phyloP scores from a whole-genome alignment of 1,139 yeast species.

The Geotrichum candidum region DNA sequence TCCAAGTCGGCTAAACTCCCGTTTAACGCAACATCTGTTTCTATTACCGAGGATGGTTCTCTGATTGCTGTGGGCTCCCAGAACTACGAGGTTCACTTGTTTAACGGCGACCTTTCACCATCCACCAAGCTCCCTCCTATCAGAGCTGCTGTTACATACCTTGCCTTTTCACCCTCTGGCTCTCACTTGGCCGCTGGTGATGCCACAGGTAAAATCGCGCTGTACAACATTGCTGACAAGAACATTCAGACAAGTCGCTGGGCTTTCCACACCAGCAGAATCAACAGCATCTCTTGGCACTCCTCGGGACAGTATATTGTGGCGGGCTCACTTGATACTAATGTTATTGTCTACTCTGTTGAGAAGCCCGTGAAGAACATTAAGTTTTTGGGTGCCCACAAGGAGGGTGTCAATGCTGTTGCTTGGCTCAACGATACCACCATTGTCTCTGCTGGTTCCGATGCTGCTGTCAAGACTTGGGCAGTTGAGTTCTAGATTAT shows the following conservation, averaged over 20 bases:
- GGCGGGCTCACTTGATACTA: conserved; percentile 80
- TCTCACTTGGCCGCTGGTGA: conserved; percentile 79
- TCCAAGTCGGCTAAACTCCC: conserved; percentile 21
- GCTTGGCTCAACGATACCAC: conserved; percentile 52
- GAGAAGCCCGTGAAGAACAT: conserved; percentile 70
- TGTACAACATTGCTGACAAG: conserved; percentile 53
- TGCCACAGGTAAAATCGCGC: conserved; percentile 70
- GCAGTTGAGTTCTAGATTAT: conserved; percentile 23
- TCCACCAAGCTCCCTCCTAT: conserved; percentile 41
- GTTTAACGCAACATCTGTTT: conserved; percentile 26
- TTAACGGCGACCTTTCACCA: conserved; percentile 15
- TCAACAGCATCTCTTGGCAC: conserved; percentile 75
- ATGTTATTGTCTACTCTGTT: conserved; percentile 72
- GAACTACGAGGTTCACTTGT: conserved; percentile 22
- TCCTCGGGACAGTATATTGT: conserved; percentile 64
- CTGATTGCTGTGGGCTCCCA: conserved; percentile 31
- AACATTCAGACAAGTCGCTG: conserved; percentile 77
- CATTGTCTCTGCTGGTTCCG: conserved; percentile 70
- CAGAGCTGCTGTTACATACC: conserved; percentile 55
- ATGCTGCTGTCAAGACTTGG: conserved; percentile 80
- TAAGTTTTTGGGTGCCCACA: conserved; percentile 75
- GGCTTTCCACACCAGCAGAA: conserved; percentile 88
- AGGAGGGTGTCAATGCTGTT: conserved; percentile 74
- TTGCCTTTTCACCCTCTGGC: conserved; percentile 68
- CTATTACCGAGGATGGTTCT: conserved; percentile 36